Conservation (phyloP, 805 yeast species). For the Yarrowia osloensis region DNA sequence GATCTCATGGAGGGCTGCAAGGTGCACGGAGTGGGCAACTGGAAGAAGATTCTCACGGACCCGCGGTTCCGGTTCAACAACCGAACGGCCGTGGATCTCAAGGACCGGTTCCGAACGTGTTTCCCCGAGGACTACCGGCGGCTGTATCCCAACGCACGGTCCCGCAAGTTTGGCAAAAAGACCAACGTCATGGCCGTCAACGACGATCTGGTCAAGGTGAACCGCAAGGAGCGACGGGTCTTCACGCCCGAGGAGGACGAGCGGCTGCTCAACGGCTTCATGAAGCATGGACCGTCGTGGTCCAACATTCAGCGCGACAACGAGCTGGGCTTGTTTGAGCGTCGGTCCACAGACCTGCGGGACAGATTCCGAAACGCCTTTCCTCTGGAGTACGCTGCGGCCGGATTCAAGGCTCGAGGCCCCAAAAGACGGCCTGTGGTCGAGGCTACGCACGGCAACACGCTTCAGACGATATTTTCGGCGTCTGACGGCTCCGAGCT, state of each 20-base stretch:
- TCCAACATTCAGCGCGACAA: slow-evolving; percentile 49
- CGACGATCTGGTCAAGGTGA: slow-evolving; percentile 45
- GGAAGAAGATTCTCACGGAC: slow-evolving; percentile 50
- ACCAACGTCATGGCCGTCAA: slow-evolving; percentile 32
- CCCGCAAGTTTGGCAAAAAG: slow-evolving; percentile 42
- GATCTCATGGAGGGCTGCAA: slow-evolving; percentile 49
- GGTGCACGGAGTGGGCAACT: slow-evolving; percentile 49
- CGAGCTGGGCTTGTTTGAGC: slow-evolving; percentile 43
- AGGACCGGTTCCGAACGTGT: slow-evolving; percentile 49
- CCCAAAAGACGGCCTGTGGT: slow-evolving; percentile 18
- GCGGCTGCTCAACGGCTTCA: slow-evolving; percentile 47
- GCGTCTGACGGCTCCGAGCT: slow-evolving; percentile 12
- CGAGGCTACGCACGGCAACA: slow-evolving; percentile 28
- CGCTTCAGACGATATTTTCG: slow-evolving; percentile 23
- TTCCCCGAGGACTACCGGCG: slow-evolving; percentile 51
- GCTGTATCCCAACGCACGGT: slow-evolving; percentile 49
- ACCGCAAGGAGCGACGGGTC: slow-evolving; percentile 48
- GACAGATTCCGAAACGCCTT: slow-evolving; percentile 51
- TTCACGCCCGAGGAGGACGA: slow-evolving; percentile 49
- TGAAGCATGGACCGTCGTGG: slow-evolving; percentile 51
- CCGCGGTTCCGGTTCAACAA: slow-evolving; percentile 46
- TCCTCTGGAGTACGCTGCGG: slow-evolving; percentile 48
- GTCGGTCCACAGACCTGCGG: slow-evolving; percentile 49
- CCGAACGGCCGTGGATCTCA: slow-evolving; percentile 50
- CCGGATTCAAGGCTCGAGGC: slow-evolving; percentile 48